Evolutionary conservation across 2,329 filamentous ascomycete genomes (phyloP).

Genomic region (Gnomoniopsis sp.): DNA sequence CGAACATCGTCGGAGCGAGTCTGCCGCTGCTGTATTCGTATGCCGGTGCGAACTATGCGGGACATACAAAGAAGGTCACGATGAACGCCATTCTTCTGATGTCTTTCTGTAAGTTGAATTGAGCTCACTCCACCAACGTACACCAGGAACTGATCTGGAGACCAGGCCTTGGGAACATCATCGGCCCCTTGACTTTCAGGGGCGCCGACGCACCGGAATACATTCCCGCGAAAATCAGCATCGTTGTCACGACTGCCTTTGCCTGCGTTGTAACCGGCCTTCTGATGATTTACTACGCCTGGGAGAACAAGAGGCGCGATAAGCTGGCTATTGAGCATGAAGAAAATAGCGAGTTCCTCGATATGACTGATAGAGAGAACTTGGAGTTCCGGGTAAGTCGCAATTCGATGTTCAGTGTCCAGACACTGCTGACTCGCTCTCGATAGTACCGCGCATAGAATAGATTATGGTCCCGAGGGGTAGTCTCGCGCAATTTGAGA

Average conservation of each 20-base stretch:
- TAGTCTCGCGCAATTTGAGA: not conserved
- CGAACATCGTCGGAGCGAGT: slow-evolving; percentile 34
- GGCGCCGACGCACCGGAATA: slow-evolving; percentile 32
- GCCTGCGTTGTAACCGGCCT: slow-evolving; percentile 10
- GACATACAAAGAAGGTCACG: slow-evolving; percentile 34
- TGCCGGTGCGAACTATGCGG: slow-evolving; percentile 29
- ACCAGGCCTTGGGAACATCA: slow-evolving; percentile 36
- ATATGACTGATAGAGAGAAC: slow-evolving; percentile 30
- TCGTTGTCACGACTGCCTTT: slow-evolving; percentile 29
- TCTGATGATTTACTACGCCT: slow-evolving; percentile 17
- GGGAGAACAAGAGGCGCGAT: slow-evolving; percentile 18
- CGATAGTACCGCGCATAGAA: slow-evolving; percentile 14
- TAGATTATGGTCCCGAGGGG: not conserved
- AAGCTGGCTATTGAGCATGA: slow-evolving; percentile 18
- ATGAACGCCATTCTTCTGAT: slow-evolving; percentile 33
- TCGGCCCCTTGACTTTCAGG: slow-evolving; percentile 36
- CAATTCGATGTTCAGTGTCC: not conserved
- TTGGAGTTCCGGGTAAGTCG: slow-evolving; percentile 23
- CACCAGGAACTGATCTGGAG: not conserved
- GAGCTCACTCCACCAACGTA: not conserved
- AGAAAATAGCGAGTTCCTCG: slow-evolving; percentile 28
- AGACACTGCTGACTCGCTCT: not conserved
- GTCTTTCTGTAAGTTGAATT: slow-evolving; percentile 29
- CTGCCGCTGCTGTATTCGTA: slow-evolving; percentile 35
- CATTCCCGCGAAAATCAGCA: slow-evolving; percentile 39